These are phyloP conservation scores for Penicillium maclennaniae DNA, from an alignment of 495 filamentous ascomycete genomes.

Conservation along the genomic window DNA sequence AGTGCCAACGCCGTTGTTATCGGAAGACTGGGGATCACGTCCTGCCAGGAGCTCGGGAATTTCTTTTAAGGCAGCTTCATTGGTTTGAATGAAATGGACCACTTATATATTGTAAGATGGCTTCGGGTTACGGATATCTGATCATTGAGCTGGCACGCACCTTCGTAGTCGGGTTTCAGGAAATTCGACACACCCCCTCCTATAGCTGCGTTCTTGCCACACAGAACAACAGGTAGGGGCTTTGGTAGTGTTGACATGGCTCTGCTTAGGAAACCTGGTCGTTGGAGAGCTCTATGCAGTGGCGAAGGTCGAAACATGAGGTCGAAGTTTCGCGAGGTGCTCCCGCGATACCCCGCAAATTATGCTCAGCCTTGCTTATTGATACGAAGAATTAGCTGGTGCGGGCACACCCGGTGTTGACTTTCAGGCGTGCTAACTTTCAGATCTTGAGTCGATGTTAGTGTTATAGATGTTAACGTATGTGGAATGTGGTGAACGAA, in stretches of 20 bases:
- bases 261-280: background rate
- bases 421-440: background rate
- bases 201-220: conserved; percentile 21
- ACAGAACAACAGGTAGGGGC: conserved; percentile 18
- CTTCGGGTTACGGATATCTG: background rate
- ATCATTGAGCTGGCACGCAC: conserved; percentile 8
- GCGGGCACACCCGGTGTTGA: background rate
- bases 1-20: conserved; percentile 24
- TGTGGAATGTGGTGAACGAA: background rate
- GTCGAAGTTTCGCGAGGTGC: background rate
- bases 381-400: background rate
- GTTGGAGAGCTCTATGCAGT: background rate
- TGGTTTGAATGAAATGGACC: conserved; percentile 26
- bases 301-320: background rate
- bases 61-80: conserved; percentile 18
- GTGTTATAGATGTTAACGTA: background rate
- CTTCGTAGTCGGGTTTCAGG: conserved; percentile 29
- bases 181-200: conserved; percentile 24
- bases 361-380: background rate
- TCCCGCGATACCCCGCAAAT: background rate
- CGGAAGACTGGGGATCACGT: conserved; percentile 17
- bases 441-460: background rate
- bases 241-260: conserved; percentile 9
- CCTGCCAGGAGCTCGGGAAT: conserved; percentile 28
- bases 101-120: conserved; percentile 6